Conservation (phyloP, 805 yeast genomes). For the Yarrowia sp. region DNA sequence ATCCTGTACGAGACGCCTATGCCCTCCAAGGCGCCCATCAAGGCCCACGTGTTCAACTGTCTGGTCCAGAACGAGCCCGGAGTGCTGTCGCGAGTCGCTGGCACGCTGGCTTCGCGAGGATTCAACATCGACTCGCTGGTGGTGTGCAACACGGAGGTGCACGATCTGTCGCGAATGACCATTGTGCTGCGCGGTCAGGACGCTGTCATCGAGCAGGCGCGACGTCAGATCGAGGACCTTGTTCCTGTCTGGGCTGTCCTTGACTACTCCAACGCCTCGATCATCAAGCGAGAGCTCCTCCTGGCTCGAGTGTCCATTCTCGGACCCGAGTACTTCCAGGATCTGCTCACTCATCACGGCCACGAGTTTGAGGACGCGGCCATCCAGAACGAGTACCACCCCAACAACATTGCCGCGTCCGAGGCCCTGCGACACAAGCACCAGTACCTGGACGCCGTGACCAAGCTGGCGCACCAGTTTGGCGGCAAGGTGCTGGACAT, state of each 20-base stretch:
- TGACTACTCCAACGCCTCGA: constrained; percentile 87
- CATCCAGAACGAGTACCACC: constrained; percentile 60
- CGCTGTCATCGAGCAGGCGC: constrained; percentile 94
- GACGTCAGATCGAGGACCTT: constrained; percentile 95
- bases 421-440: constrained; percentile 94
- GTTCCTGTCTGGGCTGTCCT: constrained; percentile 98
- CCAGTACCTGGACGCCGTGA: constrained; percentile 79
- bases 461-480: constrained; percentile 75
- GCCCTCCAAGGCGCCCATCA: constrained; percentile 55
- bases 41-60: constrained; percentile 91
- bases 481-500: constrained; percentile 94
- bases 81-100: constrained; percentile 88
- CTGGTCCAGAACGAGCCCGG: constrained; percentile 99
- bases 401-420: constrained; percentile 82
- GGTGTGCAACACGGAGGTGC: constrained; percentile 94
- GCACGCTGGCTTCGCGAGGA: constrained; percentile 96
- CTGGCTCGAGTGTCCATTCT: constrained; percentile 87
- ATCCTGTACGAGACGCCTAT: constrained; percentile 88
- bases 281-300: constrained; percentile 85
- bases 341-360: constrained; percentile 80
- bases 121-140: constrained; percentile 97
- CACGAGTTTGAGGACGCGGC: constrained; percentile 41
- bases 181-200: constrained; percentile 92
- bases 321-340: constrained; percentile 98
- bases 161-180: constrained; percentile 95